Base-by-base conservation (phyloP, 1,139 yeast species). In the Keqinozyma sinolaborantium region DNA sequence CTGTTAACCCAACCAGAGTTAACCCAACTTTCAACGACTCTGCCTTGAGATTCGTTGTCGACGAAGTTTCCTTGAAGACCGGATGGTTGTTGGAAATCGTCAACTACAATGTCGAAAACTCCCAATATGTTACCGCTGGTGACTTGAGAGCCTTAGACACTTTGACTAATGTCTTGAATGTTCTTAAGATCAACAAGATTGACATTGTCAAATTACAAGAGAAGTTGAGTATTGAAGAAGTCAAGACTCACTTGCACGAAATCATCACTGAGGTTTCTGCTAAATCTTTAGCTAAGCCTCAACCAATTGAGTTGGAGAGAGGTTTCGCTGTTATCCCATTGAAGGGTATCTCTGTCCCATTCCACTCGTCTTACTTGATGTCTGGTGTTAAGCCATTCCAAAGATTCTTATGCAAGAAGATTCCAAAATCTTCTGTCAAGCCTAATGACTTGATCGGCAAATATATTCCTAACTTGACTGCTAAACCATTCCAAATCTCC, bases 301-400 rank as follows among this genome's bases (percentile, higher is more conserved):
- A 90, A 71, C 97, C 97, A 50, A 86, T 92, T 58, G 95, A 90
- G 35, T 76, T 94, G 55, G 95, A 92, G 68, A 83, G 98, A 70
- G 99, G 99, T 24, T 92, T 85, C 51, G 97, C 99, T 30, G 94
- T 94, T 53, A 92, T 92, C 50, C 99, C 99, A 59, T 79, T 92
- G 61, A 90, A 85, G 75, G 98, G 98, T 50, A 92, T 92, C 48
- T 87, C 96, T 16, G 99, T 92, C 55, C 99, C 99, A 41, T 92
- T 92, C 97, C 98, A 94, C 68, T 88, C 97, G 26, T 83, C 95
- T 23, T 92, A 94, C 71, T 77, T 92, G 70, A 84, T 92, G 76
- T 85, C 94, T 41, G 99, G 99, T 66, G 99, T 92, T 42, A 90
- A 88, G 67, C 98, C 98, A 51, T 92, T 92, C 88, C 90, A 92